These are phyloP conservation scores for Cystoderma amianthinum DNA, from an alignment of 768 basidiomycete species.

Conservation along the genomic window DNA sequence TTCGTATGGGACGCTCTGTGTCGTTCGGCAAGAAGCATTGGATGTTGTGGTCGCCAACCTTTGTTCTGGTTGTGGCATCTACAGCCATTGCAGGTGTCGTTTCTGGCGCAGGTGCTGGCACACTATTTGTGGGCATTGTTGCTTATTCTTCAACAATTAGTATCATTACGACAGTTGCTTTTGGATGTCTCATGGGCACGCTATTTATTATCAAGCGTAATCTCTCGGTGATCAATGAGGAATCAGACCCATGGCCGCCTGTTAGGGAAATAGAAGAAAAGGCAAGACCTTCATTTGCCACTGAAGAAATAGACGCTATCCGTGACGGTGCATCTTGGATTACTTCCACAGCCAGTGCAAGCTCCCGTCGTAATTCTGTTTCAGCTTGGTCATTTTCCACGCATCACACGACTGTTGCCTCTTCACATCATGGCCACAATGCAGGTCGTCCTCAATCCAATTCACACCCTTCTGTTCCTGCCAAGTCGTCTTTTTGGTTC, in stretches of 20 bases:
- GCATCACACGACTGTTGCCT: constrained; percentile 37
- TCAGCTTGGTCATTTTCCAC: constrained; percentile 75
- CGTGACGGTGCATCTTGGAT: constrained; percentile 80
- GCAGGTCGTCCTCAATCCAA: constrained; percentile 25
- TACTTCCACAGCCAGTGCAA: constrained; percentile 52
- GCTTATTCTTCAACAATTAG: constrained; percentile 51
- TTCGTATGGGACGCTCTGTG: constrained; percentile 63
- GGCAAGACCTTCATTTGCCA: constrained; percentile 56
- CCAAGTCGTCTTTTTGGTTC: constrained; percentile 64
- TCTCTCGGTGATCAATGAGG: constrained; percentile 46
- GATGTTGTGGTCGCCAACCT: constrained; percentile 65
- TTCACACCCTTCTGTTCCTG: constrained; percentile 35
- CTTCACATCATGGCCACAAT: constrained; percentile 26
- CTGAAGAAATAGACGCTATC: constrained; percentile 67
- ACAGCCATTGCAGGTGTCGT: constrained; percentile 55
- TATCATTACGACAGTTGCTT: constrained; percentile 40
- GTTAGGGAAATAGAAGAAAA: constrained; percentile 43
- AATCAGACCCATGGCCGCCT: constrained; percentile 55
- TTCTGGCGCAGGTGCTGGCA: constrained; percentile 42
- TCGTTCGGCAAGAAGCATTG: constrained; percentile 66
- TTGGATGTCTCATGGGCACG: constrained; percentile 57
- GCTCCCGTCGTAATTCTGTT: constrained; percentile 47
- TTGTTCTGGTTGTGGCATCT: constrained; percentile 46
- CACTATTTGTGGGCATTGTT: constrained; percentile 53
- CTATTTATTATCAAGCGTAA: constrained; percentile 62